phyloP scores from a whole-genome alignment of 1,284 basidiomycete genomes.

The Taiwanofungus camphoratus region DNA sequence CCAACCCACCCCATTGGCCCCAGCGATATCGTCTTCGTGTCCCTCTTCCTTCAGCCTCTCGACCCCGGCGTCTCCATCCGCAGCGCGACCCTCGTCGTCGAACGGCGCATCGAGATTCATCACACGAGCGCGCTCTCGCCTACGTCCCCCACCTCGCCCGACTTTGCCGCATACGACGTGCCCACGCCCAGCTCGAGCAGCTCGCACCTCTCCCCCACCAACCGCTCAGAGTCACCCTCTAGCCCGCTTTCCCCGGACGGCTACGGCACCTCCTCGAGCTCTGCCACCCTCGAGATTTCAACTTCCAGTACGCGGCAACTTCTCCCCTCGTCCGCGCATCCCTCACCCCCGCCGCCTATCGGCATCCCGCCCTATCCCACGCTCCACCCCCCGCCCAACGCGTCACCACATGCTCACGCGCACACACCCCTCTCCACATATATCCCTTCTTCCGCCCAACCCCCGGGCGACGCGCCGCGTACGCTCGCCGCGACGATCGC shows the following conservation, averaged over 20 bases:
- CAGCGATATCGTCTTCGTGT: slow-evolving; percentile 33
- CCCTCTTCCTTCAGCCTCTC: slow-evolving; percentile 30
- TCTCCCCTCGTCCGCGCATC: slow-evolving; percentile 12
- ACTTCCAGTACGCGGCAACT: slow-evolving; percentile 5
- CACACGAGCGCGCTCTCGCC: slow-evolving; percentile 13
- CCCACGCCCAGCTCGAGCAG: slow-evolving; percentile 9
- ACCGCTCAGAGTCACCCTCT: not conserved
- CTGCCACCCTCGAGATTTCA: slow-evolving; percentile 2
- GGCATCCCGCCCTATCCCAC: slow-evolving; percentile 19
- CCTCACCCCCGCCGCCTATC: not conserved
- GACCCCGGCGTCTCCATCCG: slow-evolving; percentile 29
- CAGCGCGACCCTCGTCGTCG: slow-evolving; percentile 31
- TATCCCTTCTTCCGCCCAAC: slow-evolving; percentile 18
- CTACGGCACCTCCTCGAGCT: slow-evolving; percentile 9
- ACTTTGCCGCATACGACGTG: slow-evolving; percentile 7
- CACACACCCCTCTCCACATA: slow-evolving; percentile 19
- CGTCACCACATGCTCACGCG: slow-evolving; percentile 27
- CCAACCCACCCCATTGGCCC: slow-evolving; percentile 36
- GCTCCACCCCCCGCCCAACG: no score
- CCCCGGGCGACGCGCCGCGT: slow-evolving; percentile 34
- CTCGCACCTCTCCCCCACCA: slow-evolving; percentile 2
- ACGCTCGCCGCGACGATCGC: slow-evolving; percentile 46
- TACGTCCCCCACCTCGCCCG: slow-evolving; percentile 12
- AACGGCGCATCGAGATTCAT: slow-evolving; percentile 35
- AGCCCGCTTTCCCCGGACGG: slow-evolving; percentile 10